Base-by-base conservation (phyloP, 768 basidiomycete species). In the Cystobasidium onofrii region DNA sequence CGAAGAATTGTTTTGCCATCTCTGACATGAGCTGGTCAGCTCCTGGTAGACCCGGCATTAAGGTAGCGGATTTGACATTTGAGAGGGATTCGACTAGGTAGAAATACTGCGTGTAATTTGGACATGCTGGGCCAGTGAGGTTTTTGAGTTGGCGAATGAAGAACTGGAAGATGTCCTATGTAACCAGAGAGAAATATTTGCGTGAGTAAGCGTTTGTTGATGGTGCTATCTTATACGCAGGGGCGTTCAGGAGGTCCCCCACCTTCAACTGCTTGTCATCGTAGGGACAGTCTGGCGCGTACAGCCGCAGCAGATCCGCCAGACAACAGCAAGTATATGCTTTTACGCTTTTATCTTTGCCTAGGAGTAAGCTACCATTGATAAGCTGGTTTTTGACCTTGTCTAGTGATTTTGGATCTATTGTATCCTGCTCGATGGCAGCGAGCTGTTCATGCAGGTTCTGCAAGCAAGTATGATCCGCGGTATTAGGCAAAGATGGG, bases 261-360 rank as follows among this genome's bases (percentile, higher is more conserved):
- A 84, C 84, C 76, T 82, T 78, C 60, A 98, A 87, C 80, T 97
- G 91, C 61, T 85, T 82, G 63, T 89, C 88, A 17, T 89, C 94
- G 80, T 95, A 98, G 15, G 96, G 96, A 27, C 96, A 94, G 81
- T 98, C 92, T 0, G 96, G 96, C 0, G 96, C 96, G 80, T 92
- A 97, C 44, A 98, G 86, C 52, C 92, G 83, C 74, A 99, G 87
- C 67, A 98, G 85, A 81, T 99, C 94, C 0, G 93, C 93, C 43
- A 99, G 85, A 82, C 93, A 98, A 81, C 92, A 95, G 0, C 92
- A 92, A 2, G 90, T 87, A 78, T 90, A 94, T 0, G 94, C 94
- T 81, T 96, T 98, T 76, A 99, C 92, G 29, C 93, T 93, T 52
- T 89, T 86, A 81, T 99, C 96, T 81, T 91, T 96, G 84, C 97